Evolutionary conservation across 495 filamentous ascomycete species (phyloP), one percentile per base, ranked within the genome.

Genomic region (Tuber calosporum): DNA sequence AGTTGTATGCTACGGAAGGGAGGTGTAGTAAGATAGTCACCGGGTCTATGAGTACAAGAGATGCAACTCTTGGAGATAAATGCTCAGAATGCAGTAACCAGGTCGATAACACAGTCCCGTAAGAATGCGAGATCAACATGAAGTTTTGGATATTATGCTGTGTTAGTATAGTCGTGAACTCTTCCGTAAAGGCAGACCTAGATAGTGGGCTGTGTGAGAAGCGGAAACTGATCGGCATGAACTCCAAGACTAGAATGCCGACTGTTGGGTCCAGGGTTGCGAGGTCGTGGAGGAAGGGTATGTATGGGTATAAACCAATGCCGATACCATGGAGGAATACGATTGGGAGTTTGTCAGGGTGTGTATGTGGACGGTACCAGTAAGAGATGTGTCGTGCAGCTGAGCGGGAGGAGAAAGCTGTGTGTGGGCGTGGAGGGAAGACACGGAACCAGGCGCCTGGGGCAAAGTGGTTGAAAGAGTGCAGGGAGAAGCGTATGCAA

Each of bases 241-340:
- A 83, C 83, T 91, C 89, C 30, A 90, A 77, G 0, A 88, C 88
- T 42, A 92, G 85, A 72, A 91, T 85, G 20, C 89, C 90, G 73
- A 90, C 82, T 38, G 84, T 76, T 15, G 79, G 79, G 42, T 76
- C 76, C 9, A 68, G 72, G 9, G 45, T 73, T 38, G 73, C 67
- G 26, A 90, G 79, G 62, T 86, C 82, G 36, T 76, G 76, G 1
- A 91, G 83, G 79, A 90, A 89, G 41, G 81, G 80, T 20, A 83
- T 83, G 72, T 92, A 92, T 2, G 89, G 84, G 79, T 86, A 88
- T 20, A 91, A 84, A 0, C 89, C 89, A 70, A 91, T 87, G 38
- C 89, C 89, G 69, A 92, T 90, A n/a, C 90, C 90, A 79, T 92
- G 90, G 30, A 91, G 84, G 80, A 91, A 90, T 5, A 92, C 79